Evolutionary conservation across 257 asterid genomes (phyloP).

Genomic region (Leonotis leonurus): DNA sequence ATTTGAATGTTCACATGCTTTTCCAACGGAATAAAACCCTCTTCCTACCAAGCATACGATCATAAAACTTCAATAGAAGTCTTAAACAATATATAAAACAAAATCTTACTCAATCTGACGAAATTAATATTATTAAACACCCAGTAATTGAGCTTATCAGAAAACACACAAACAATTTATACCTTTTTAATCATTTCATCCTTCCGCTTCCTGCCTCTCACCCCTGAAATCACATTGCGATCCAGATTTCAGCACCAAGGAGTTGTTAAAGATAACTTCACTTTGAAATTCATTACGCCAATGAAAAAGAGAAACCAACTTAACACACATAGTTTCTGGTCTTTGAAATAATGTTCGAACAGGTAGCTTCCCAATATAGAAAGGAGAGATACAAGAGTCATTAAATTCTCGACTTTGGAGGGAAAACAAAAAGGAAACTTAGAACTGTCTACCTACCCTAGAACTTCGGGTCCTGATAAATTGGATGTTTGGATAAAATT

Average conservation of each 20-base stretch:
- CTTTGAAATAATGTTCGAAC: background rate
- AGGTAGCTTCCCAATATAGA: background rate
- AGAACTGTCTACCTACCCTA: background rate
- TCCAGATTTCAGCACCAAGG: constrained; percentile 14
- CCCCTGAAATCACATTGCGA: constrained; percentile 35
- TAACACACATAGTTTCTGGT: background rate
- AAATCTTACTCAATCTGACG: background rate
- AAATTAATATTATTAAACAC: background rate
- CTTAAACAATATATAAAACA: constrained; percentile 6
- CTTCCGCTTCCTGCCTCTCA: constrained; percentile 59
- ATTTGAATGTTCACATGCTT: constrained; percentile 48
- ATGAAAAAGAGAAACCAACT: constrained; percentile 1
- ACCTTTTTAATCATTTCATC: constrained; percentile 41
- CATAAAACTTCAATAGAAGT: background rate
- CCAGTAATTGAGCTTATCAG: background rate
- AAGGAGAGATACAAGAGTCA: background rate
- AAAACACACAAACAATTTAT: constrained; percentile 3
- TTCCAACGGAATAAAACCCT: constrained; percentile 28
- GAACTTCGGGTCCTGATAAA: background rate
- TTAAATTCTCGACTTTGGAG: background rate
- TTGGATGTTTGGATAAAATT: background rate
- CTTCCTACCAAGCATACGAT: constrained; percentile 34
- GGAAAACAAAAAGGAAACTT: background rate
- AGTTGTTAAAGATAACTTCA: constrained; percentile 2
- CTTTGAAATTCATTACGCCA: background rate